Evolutionary conservation across 1,139 yeast genomes (phyloP), one percentile per base, ranked within the genome.

Genomic region (Nakaseomyces uthaithaninus): DNA sequence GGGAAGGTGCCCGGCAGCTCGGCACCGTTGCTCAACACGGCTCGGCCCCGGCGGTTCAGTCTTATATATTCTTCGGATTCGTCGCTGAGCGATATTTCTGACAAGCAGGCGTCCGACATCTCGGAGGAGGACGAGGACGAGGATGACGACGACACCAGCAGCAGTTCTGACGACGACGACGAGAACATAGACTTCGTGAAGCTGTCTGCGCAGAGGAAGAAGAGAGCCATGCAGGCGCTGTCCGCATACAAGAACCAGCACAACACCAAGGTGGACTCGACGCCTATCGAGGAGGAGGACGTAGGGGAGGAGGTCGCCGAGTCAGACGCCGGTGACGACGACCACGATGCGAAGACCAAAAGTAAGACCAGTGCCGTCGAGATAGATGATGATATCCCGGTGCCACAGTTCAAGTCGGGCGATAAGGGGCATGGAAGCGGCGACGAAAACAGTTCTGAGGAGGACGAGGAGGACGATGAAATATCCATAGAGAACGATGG

Each of bases 161-260:
- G 62, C 15, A 66, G 62, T 19, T 71, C 79, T 3, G 74, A 79
- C 11, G 69, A 75, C 1, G 81, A 77, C 47, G 87, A 80, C 50
- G 77, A 77, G 26, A 80, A 77, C 50, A 76, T 80, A 3, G 91
- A 81, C 59, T 80, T 78, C 55, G 82, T 80, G 12, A 75, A 73
- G 57, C 62, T 80, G 45, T 82, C 82, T 34, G 83, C 80, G 7
- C 80, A 79, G 53, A 68, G 77, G 48, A 76, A 80, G 59, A 75
- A 74, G 25, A 69, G 66, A 40, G 68, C 77, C 1, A 62, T 72
- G 65, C 68, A 72, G 47, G 72, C 74, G 0, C 72, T 68, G 15
- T 65, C 72, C 44, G 74, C 74, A 5, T 55, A 68, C 51, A 74
- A 69, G 48, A 52, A 37, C 41, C 51, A 12, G 45, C 54, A 17